phyloP scores from a whole-genome alignment of 768 basidiomycete species.

The Amanita thiersii region DNA sequence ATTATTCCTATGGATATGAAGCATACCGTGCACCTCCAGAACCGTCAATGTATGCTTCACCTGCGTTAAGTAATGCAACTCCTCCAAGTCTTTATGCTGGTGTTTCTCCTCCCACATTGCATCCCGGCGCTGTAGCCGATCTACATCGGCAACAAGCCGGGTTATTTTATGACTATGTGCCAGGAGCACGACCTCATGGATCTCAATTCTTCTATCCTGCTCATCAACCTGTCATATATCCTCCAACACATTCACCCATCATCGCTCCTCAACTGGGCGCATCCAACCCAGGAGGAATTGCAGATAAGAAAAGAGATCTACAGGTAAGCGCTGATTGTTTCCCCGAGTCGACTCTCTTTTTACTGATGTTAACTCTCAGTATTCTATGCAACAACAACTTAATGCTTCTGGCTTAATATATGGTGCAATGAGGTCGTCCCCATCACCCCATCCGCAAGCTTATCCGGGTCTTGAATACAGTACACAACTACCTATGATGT shows the following conservation, averaged over 20 bases:
- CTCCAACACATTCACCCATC: conserved; percentile 44
- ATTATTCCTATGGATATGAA: conserved; percentile 53
- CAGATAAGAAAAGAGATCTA: conserved; percentile 49
- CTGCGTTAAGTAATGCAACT: conserved; percentile 34
- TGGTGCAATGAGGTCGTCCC: conserved; percentile 30
- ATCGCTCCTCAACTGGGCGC: conserved; percentile 37
- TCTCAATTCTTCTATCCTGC: conserved; percentile 57
- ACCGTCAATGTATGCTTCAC: conserved; percentile 41
- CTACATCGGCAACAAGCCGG: conserved; percentile 40
- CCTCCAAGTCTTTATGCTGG: conserved; percentile 42
- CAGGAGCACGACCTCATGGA: conserved; percentile 32
- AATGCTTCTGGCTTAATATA: conserved; percentile 32
- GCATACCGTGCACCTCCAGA: conserved; percentile 30
- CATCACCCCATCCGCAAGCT: conserved; percentile 33
- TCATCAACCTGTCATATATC: conserved; percentile 52
- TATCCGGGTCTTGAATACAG: conserved; percentile 44
- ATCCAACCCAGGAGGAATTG: conserved; percentile 27
- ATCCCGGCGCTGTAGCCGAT: conserved; percentile 31
- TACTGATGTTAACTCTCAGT: conserved; percentile 19
- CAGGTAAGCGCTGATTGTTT: conserved; percentile 32
- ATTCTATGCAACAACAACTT: conserved; percentile 40
- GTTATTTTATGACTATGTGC: conserved; percentile 53
- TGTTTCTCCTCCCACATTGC: conserved; percentile 31
- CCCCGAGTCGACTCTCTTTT: neutral
- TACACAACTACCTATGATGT: conserved; percentile 34